phyloP scores from a whole-genome alignment of 1,284 basidiomycete genomes.

The Ustilago bromivora region DNA sequence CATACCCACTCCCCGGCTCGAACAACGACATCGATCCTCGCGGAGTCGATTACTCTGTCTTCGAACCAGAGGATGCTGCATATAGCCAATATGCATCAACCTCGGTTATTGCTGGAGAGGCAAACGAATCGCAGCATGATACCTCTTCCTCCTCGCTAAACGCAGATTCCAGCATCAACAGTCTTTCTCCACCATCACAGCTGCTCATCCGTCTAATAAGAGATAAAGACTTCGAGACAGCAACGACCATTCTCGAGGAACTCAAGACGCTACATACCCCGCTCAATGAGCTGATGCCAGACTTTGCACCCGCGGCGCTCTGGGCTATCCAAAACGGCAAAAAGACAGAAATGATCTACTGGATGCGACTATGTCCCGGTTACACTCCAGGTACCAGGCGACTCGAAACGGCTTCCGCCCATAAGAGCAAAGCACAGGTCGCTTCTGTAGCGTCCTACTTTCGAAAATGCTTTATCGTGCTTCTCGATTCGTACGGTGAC shows the following conservation, averaged over 20 bases:
- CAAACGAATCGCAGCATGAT: background rate
- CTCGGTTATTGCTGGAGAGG: background rate
- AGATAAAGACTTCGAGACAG: conserved; percentile 31
- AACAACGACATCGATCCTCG: conserved; percentile 60
- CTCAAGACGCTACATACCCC: conserved; percentile 24
- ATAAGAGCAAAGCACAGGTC: conserved; percentile 1
- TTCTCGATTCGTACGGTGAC: conserved; percentile 36
- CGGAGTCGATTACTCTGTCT: conserved; percentile 61
- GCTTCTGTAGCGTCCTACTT: conserved; percentile 14
- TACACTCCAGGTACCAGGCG: conserved; percentile 10
- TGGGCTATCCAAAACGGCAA: conserved; percentile 31
- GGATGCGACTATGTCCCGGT: conserved; percentile 50
- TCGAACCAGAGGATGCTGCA: conserved; percentile 41
- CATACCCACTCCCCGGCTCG: conserved; percentile 41
- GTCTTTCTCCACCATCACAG: conserved; percentile 23
- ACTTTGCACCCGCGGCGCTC: conserved; percentile 40
- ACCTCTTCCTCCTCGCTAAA: background rate
- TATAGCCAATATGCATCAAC: conserved; percentile 26
- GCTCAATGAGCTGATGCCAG: conserved; percentile 18
- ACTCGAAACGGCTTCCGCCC: conserved; percentile 13
- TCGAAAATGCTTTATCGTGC: conserved; percentile 31
- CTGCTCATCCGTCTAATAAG: conserved; percentile 44
- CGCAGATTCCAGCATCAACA: background rate
- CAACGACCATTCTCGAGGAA: conserved; percentile 38
- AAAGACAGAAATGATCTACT: conserved; percentile 33